These are phyloP conservation scores for Wickerhamia fluorescens DNA, from an alignment of 805 yeast species.

Conservation along the genomic window DNA sequence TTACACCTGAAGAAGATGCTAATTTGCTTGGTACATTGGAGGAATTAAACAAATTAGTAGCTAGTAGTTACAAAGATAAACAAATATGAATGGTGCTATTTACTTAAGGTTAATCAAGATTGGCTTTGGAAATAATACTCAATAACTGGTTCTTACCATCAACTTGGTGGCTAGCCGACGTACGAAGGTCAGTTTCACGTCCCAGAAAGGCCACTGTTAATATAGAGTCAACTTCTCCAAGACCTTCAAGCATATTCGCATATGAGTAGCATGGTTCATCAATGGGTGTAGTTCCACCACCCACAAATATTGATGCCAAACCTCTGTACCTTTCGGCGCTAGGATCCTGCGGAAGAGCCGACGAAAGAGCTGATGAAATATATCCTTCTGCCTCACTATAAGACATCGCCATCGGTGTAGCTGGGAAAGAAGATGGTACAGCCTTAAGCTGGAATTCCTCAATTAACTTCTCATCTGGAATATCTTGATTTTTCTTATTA, in stretches of 20 bases:
- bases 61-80: slow-evolving; percentile 43
- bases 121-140: slow-evolving; percentile 32
- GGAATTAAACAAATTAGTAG: slow-evolving; percentile 50
- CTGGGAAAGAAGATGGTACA: slow-evolving; percentile 11
- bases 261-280: slow-evolving; percentile 61
- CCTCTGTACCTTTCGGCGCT: not conserved
- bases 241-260: slow-evolving; percentile 36
- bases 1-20: slow-evolving; percentile 39
- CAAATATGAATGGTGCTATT: slow-evolving; percentile 17
- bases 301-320: slow-evolving; percentile 33
- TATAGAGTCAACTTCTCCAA: slow-evolving; percentile 35
- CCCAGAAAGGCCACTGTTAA: slow-evolving; percentile 49
- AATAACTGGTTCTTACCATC: slow-evolving; percentile 67
- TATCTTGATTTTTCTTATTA: slow-evolving; percentile 10
- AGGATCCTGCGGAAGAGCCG: slow-evolving; percentile 1
- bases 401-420: slow-evolving; percentile 7
- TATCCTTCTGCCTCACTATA: too few species aligned
- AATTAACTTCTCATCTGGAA: slow-evolving; percentile 12
- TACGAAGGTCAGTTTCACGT: slow-evolving; percentile 39
- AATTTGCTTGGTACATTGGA: slow-evolving; percentile 39
- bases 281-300: slow-evolving; percentile 63
- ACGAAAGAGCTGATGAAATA: not conserved
- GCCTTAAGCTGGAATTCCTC: slow-evolving; percentile 19
- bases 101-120: not conserved
- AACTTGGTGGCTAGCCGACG: slow-evolving; percentile 57